Evolutionary conservation across 768 basidiomycete genomes (phyloP), one percentile per base, ranked within the genome.

Genomic region (Pisolithus microcarpus): DNA sequence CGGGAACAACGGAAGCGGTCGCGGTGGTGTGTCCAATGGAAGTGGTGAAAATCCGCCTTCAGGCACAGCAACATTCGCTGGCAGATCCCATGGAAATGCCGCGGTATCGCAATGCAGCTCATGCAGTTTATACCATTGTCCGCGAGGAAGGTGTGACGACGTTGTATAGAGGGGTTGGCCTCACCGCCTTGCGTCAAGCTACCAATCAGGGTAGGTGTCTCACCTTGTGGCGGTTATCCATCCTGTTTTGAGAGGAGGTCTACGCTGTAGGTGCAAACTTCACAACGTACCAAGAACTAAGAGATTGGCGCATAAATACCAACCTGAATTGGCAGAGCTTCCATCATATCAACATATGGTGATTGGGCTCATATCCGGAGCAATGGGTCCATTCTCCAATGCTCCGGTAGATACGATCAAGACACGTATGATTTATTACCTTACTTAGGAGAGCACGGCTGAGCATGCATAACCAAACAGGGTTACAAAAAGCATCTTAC

Each of bases 21-120:
- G 75, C 82, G 15, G 91, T 99, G 42, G 96, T 99, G 10, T 95
- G 89, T 42, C 96, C 96, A 0, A 98, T 99, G 96, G 96, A 99
- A 65, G 96, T 98, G 18, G 90, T 99, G 65, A 98, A 98, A 76
- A 98, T 99, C 64, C 82, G 96, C 24, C 72, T 99, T 60, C 96
- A 99, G 70, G 95, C 96, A 3, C 96, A 99, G 63, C 87, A 89
- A 63, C 96, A 98, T 68, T 98, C 95, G 19, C 76, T 99, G 44
- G 91, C 93, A 7, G 96, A 99, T 68, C 96, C 96, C 34, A 70
- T 95, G 48, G 96, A 99, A 63, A 75, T 81, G 15, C 96, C 96
- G 4, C 80, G 87, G 67, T 99, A 99, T 69, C 80, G 95, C 24
- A 98, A 96, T 71, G 96, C 96, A 13, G 93, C 85, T 0, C 96